Evolutionary conservation across 202 grass and related monocot genomes (phyloP).

Genomic region (Dendrocalamus latiflorus): DNA sequence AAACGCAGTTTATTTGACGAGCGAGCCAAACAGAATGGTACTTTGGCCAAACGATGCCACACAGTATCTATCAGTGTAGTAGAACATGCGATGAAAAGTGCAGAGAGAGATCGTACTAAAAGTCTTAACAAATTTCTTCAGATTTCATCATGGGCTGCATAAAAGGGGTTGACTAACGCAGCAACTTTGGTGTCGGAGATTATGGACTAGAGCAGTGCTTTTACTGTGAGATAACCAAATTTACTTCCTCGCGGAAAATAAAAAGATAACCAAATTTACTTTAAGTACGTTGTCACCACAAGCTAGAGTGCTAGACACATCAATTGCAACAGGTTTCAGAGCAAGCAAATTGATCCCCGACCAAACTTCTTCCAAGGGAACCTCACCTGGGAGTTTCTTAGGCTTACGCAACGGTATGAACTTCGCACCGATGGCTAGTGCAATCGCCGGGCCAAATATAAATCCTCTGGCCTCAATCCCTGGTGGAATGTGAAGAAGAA

Average conservation of each 20-base stretch:
- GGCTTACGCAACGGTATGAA: slow-evolving; percentile 95
- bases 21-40: not conserved
- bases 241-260: not conserved
- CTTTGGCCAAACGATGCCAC: not conserved
- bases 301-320: not conserved
- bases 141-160: slow-evolving; percentile 6
- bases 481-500: slow-evolving; percentile 20
- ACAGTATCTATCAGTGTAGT: not conserved
- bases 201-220: not conserved
- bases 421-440: slow-evolving; percentile 72
- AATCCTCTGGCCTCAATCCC: slow-evolving; percentile 96
- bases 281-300: not conserved
- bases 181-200: not conserved
- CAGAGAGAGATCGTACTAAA: not conserved
- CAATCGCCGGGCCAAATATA: slow-evolving; percentile 87
- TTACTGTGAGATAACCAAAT: not conserved
- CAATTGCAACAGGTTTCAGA: not conserved
- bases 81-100: not conserved
- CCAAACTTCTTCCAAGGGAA: not conserved
- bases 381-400: slow-evolving; percentile 78
- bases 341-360: not conserved
- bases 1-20: not conserved
- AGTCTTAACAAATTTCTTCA: not conserved
- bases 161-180: not conserved
- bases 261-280: not conserved